Base-by-base conservation (phyloP, 345 rosid genomes). In the Heritiera littoralis region DNA sequence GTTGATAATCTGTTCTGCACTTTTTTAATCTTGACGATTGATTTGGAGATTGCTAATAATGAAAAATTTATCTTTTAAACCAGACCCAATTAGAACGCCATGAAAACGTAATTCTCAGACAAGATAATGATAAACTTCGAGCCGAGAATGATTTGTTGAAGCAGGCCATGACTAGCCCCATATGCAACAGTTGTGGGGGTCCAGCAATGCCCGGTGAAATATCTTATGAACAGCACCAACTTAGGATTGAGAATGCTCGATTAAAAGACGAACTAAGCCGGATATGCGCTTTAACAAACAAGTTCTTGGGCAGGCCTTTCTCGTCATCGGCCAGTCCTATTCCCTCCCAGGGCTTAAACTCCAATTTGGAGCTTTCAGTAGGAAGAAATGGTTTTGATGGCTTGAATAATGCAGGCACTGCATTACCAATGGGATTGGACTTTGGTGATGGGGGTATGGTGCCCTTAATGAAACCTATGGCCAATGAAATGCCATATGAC, bases 41-140 rank as follows among this genome's bases (percentile, higher is more conserved):
- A 61, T 71, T 30, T 69, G 17, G 40, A 2, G 75, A 12, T 5
- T 18, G 30, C 9, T 17, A 12, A 74, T 30, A 46, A 46, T 23
- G 54, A 43, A 18, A 38, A 38, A 6, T 73, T 68, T 52, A 18
- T 61, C 56, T 64, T 5, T 77, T 61, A 28, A 45, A 81, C 75
- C 86, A 94, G 98, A 88, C 94, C 8, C 96, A 92, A 82, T 48
- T 87, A 84, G 98, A 91, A 82, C 83, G 97, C 5, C 92, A 91
- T 63, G 94, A 89, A 86, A 91, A 90, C 71, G 71, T 74, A 18
- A 78, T 89, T 48, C 92, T 94, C 2, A 86, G 85, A 49, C 89
- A 92, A 87, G 97, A 90, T 20, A 91, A 91, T 68, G 90, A 87
- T 32, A 89, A 87, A 51, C 92, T 94, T 23, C 82, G 87, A n/a